Conservation (phyloP, 192 early-diverging fungal genomes). For the Coemansia sp. region DNA sequence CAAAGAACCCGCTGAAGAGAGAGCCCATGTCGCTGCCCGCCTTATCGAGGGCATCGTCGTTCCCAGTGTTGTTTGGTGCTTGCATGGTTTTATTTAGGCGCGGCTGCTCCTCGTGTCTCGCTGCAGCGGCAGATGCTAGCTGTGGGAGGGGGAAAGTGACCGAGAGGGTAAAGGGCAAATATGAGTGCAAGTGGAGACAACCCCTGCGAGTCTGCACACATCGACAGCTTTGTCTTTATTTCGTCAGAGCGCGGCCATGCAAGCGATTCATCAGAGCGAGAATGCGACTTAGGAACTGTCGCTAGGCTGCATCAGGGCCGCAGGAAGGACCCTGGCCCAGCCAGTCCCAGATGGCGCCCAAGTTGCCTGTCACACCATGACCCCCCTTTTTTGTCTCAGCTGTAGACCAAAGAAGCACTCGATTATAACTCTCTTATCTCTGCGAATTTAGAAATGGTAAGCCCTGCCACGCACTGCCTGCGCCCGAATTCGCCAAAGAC, state of each 20-base stretch:
- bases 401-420: neutral
- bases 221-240: neutral
- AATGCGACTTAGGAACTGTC: neutral
- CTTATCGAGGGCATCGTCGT: conserved; percentile 22
- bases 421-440: neutral
- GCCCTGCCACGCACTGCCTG: neutral
- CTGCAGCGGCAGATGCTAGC: neutral
- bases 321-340: neutral
- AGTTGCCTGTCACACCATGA: no score
- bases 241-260: neutral
- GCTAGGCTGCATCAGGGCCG: neutral
- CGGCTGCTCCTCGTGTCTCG: neutral
- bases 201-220: neutral
- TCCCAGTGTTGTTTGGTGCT: neutral
- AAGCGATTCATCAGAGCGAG: neutral
- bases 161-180: neutral
- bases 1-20: conserved; percentile 48
- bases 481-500: neutral
- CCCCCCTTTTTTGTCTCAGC: no score
- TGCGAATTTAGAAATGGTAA: neutral
- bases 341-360: neutral
- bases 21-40: conserved; percentile 40
- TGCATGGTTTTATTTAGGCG: neutral
- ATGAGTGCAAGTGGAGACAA: neutral
- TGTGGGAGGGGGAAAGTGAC: neutral